Evolutionary conservation across 352 stramenopile genomes (phyloP).

Genomic region (Phytopythium oedochilum): DNA sequence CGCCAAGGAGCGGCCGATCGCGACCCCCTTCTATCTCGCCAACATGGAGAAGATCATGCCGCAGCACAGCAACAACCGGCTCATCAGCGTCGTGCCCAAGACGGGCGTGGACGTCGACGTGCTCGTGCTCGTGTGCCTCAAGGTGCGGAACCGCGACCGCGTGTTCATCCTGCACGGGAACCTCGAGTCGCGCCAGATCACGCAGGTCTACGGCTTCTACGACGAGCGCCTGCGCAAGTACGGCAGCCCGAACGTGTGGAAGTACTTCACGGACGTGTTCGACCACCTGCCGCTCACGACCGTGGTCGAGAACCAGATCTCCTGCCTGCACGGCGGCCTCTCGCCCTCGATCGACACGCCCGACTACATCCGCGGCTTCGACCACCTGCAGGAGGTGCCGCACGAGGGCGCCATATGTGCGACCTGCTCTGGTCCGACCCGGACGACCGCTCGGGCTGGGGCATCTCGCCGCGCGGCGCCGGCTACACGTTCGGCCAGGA

Average conservation of each 20-base stretch:
- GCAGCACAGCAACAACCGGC: conserved; percentile 65
- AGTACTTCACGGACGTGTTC: conserved; percentile 95
- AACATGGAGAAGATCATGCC: conserved; percentile 88
- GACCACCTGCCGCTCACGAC: conserved; percentile 93
- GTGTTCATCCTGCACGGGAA: conserved; percentile 82
- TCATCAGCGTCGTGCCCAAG: conserved; percentile 60
- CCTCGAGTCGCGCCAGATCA: conserved; percentile 79
- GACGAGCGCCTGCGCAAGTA: conserved; percentile 93
- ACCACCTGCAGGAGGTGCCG: conserved; percentile 89
- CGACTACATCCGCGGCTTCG: conserved; percentile 93
- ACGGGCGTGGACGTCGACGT: conserved; percentile 47
- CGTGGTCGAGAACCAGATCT: conserved; percentile 99
- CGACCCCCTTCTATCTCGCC: conserved; percentile 82
- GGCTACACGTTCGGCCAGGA: conserved; percentile 98
- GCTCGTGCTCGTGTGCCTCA: conserved; percentile 76
- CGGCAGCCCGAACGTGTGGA: conserved; percentile 98
- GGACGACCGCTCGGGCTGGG: conserved; percentile 98
- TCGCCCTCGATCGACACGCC: conserved; percentile 93
- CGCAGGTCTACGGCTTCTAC: conserved; percentile 82
- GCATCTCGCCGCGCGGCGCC: conserved; percentile 96
- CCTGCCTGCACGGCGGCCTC: conserved; percentile 98
- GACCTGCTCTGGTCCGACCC: conserved; percentile 99
- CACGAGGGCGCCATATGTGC: conserved; percentile 94
- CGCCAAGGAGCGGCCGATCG: conserved; percentile 55
- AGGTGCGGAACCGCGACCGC: conserved; percentile 84